phyloP scores from a whole-genome alignment of 2,329 filamentous ascomycete genomes.

The Colletotrichum sp. region DNA sequence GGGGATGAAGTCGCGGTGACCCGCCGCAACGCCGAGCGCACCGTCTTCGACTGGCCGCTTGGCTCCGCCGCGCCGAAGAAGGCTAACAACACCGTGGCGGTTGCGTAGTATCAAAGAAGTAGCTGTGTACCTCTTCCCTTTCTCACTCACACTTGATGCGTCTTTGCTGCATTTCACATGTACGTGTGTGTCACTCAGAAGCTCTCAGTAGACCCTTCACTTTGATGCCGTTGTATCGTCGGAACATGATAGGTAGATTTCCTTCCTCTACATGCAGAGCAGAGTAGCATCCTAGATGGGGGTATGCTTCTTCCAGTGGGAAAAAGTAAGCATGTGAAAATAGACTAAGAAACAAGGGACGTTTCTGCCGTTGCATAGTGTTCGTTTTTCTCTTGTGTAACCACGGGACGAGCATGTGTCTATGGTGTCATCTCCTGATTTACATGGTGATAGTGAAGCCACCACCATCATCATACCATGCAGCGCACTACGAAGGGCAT shows the following conservation, averaged over 20 bases:
- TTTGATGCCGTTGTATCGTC: background rate
- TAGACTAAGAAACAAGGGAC: background rate
- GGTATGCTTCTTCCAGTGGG: background rate
- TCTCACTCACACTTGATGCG: background rate
- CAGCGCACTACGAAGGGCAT: background rate
- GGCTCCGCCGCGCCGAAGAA: background rate
- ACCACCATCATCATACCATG: background rate
- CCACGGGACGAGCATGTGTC: background rate
- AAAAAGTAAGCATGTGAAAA: background rate
- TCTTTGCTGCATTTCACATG: background rate
- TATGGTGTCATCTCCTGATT: background rate
- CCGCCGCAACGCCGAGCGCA: slow-evolving; percentile 53
- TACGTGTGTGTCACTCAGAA: background rate
- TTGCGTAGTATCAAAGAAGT: background rate
- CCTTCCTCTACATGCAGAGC: background rate
- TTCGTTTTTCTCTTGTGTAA: background rate
- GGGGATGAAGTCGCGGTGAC: slow-evolving; percentile 62
- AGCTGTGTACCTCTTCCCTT: background rate
- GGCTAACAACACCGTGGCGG: background rate
- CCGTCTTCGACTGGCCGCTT: slow-evolving; percentile 58
- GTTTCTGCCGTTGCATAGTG: background rate
- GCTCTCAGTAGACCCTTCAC: background rate
- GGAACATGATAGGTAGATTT: background rate
- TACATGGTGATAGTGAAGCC: background rate
- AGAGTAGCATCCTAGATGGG: background rate